phyloP scores from a whole-genome alignment of 208 protist species.

The Leishmania lainsoni region DNA sequence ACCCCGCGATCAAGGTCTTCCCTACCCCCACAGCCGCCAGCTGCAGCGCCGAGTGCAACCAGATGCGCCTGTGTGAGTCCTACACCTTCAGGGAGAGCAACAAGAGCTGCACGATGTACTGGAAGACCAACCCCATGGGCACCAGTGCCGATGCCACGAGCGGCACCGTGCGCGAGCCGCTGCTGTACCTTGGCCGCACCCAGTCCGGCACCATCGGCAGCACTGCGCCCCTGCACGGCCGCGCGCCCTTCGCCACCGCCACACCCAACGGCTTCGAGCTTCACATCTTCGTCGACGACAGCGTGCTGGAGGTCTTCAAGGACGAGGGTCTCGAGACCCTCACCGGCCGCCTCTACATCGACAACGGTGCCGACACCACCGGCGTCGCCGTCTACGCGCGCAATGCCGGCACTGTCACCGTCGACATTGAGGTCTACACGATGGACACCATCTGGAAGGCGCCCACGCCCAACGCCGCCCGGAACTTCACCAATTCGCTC shows the following conservation, averaged over 20 bases:
- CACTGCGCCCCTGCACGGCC: constrained; percentile 31
- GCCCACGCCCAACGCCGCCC: constrained; percentile 6
- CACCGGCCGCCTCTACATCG: constrained; percentile 36
- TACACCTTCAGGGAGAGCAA: constrained; percentile 18
- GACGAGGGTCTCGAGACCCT: constrained; percentile 44
- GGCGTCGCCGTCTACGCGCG: constrained; percentile 32
- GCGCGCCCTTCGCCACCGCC: constrained; percentile 33
- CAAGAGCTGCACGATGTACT: constrained; percentile 35
- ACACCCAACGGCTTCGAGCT: constrained; percentile 34
- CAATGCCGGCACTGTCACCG: constrained; percentile 21
- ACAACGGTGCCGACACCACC: constrained; percentile 10
- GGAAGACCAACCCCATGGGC: constrained; percentile 16
- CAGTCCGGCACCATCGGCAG: constrained; percentile 36
- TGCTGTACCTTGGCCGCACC: constrained; percentile 35
- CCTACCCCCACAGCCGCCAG: constrained; percentile 6
- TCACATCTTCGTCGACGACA: constrained; percentile 43
- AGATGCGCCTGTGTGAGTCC: constrained; percentile 35
- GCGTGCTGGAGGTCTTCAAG: constrained; percentile 50
- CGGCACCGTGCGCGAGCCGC: constrained; percentile 21
- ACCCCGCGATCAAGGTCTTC: constrained; percentile 35
- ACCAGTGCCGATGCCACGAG: constrained; percentile 11
- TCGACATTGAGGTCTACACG: constrained; percentile 30
- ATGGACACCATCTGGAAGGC: constrained; percentile 42
- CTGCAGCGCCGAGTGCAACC: constrained; percentile 37
- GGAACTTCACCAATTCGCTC: constrained; percentile 29